These are phyloP conservation scores for Quercus mongolica DNA, from an alignment of 306 rosid genomes.

Conservation along the genomic window DNA sequence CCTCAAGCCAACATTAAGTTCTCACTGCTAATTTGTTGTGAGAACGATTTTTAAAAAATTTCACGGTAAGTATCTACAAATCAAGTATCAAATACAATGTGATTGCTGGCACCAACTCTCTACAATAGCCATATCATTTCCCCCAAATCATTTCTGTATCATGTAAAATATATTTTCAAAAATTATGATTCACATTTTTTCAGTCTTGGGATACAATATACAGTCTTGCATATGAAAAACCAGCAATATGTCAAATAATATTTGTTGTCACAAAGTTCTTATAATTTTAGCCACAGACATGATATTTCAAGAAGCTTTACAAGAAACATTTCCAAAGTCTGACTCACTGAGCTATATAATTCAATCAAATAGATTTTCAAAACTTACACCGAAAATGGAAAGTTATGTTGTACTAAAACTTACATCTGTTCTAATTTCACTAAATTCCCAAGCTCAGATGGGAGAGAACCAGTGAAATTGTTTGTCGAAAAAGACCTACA, in stretches of 20 bases:
- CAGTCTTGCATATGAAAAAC: background rate
- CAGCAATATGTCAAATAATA: background rate
- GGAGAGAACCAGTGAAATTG: conserved; percentile 75
- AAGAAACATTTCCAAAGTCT: background rate
- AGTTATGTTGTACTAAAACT: conserved; percentile 21
- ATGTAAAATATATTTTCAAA: background rate
- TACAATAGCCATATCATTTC: no score
- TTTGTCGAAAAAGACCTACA: conserved; percentile 51
- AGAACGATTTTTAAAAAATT: no score
- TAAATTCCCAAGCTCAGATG: conserved; percentile 13
- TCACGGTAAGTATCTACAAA: no score
- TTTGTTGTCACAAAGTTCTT: background rate
- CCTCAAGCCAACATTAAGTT: no score
- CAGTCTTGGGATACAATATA: no score
- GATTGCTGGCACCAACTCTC: no score
- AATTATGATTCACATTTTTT: background rate
- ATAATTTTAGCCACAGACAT: background rate
- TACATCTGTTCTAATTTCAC: conserved; percentile 42
- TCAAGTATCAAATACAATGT: no score
- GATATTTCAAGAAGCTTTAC: background rate
- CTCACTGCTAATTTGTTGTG: no score
- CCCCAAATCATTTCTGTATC: no score
- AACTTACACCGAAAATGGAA: background rate
- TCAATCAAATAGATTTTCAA: background rate
- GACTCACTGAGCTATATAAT: background rate